Evolutionary conservation across 2,329 filamentous ascomycete species (phyloP).

Genomic region (Fragosphaeria purpurea): DNA sequence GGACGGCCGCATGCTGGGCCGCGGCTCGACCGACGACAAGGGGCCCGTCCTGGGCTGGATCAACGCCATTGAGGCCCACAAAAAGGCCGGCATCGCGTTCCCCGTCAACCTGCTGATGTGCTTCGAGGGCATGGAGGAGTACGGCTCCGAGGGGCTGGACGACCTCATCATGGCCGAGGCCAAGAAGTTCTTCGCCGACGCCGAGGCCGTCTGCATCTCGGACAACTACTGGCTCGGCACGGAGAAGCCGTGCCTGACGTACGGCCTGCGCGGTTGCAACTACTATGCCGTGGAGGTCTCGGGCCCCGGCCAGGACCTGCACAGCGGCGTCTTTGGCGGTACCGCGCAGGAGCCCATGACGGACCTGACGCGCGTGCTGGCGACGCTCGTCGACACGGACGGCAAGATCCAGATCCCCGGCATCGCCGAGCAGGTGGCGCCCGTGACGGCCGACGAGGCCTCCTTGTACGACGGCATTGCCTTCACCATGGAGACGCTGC

Average conservation of each 20-base stretch:
- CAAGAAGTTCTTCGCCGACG: slow-evolving; percentile 89
- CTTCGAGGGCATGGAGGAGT: slow-evolving; percentile 99
- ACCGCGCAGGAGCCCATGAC: slow-evolving; percentile 98
- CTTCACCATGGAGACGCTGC: slow-evolving; percentile 92
- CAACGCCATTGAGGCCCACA: slow-evolving; percentile 95
- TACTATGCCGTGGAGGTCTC: slow-evolving; percentile 92
- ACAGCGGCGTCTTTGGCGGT: slow-evolving; percentile 94
- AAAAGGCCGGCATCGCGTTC: slow-evolving; percentile 87
- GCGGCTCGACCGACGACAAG: slow-evolving; percentile 95
- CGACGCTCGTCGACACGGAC: slow-evolving; percentile 73
- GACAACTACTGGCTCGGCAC: slow-evolving; percentile 99
- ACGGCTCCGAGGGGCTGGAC: slow-evolving; percentile 91
- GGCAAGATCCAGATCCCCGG: slow-evolving; percentile 94
- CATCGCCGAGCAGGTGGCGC: slow-evolving; percentile 84
- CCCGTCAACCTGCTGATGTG: slow-evolving; percentile 98
- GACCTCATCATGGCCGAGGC: slow-evolving; percentile 88
- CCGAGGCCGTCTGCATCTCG: slow-evolving; percentile 94
- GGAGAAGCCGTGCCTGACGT: slow-evolving; percentile 95
- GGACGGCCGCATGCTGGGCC: slow-evolving; percentile 90
- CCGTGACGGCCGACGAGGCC: slow-evolving; percentile 77
- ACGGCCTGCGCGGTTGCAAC: slow-evolving; percentile 93
- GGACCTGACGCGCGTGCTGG: slow-evolving; percentile 75
- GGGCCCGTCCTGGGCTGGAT: slow-evolving; percentile 94
- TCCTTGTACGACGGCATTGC: slow-evolving; percentile 79
- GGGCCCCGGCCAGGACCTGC: slow-evolving; percentile 84